These are phyloP conservation scores for Hysterium pulicare DNA, from an alignment of 2,329 filamentous ascomycete species.

Conservation along the genomic window DNA sequence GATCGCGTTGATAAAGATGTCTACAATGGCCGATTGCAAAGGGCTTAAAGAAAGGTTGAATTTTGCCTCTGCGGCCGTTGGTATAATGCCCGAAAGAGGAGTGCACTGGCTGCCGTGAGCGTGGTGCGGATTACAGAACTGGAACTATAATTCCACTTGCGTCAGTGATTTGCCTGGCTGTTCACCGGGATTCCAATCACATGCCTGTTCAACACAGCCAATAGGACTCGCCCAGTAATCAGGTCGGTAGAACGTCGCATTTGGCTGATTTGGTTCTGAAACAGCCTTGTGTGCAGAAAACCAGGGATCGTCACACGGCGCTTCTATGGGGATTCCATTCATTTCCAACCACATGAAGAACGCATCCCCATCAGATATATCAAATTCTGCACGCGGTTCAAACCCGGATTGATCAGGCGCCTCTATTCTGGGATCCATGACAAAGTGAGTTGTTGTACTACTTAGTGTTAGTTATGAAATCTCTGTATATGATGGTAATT, in stretches of 20 bases:
- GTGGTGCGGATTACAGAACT: neutral
- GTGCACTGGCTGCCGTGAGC: constrained; percentile 4
- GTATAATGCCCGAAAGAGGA: constrained; percentile 6
- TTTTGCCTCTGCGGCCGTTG: constrained; percentile 7
- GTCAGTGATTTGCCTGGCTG: too few relatives aligned
- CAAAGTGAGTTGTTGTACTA: constrained; percentile 2
- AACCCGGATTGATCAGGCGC: constrained; percentile 7
- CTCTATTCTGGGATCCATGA: constrained; percentile 3
- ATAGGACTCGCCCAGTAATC: constrained; percentile 7
- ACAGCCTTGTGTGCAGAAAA: constrained; percentile 8
- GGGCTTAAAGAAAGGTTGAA: constrained; percentile 3
- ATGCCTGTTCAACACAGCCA: constrained; percentile 9
- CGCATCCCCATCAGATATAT: constrained; percentile 7
- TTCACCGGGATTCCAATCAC: too few relatives aligned
- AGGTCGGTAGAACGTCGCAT: neutral
- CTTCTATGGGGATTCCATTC: constrained; percentile 5
- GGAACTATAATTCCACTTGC: neutral
- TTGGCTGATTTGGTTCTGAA: neutral
- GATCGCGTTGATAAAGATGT: constrained; percentile 2
- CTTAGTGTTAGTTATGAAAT: too few relatives aligned
- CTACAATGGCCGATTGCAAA: constrained; percentile 5
- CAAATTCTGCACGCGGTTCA: constrained; percentile 6
- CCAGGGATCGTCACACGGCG: constrained; percentile 9
- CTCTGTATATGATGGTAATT: too few relatives aligned
- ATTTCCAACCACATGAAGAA: constrained; percentile 4